phyloP scores from a whole-genome alignment of 306 rosid genomes.

The Neltuma alba region DNA sequence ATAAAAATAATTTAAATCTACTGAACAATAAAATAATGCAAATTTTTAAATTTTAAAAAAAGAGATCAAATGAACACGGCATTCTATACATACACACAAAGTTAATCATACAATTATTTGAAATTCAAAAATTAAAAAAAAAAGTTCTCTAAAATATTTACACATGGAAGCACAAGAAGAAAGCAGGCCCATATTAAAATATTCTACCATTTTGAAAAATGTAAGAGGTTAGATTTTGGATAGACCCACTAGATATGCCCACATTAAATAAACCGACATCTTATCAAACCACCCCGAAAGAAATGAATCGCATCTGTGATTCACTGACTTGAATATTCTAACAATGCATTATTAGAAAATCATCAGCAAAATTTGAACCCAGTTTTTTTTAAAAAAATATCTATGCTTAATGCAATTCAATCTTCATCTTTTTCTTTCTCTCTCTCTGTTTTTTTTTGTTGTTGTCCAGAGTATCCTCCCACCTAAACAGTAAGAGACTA shows the following conservation, averaged over 20 bases:
- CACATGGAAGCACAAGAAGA: too few relatives aligned
- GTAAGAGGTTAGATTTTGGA: not conserved
- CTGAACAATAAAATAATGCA: not conserved
- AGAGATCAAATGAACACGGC: too few relatives aligned
- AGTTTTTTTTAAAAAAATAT: not conserved
- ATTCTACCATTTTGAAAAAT: not conserved
- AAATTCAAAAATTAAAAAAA: too few relatives aligned
- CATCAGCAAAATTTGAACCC: not conserved
- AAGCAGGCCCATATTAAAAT: too few relatives aligned
- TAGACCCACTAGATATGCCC: not conserved
- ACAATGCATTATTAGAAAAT: not conserved
- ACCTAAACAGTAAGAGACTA: too few relatives aligned
- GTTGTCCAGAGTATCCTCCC: too few relatives aligned
- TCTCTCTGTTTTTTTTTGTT: too few relatives aligned
- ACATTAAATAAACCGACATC: conserved; percentile 13
- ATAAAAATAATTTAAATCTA: too few relatives aligned
- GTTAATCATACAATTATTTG: too few relatives aligned
- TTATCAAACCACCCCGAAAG: not conserved
- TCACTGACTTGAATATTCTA: not conserved
- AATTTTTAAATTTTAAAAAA: too few relatives aligned
- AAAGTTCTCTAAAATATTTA: too few relatives aligned
- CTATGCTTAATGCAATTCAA: not conserved
- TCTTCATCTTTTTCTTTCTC: not conserved
- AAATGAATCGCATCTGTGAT: not conserved
- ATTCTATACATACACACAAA: too few relatives aligned